These are phyloP conservation scores for Cucurbitaria berberidis DNA, from an alignment of 2,329 filamentous ascomycete genomes.

Conservation along the genomic window DNA sequence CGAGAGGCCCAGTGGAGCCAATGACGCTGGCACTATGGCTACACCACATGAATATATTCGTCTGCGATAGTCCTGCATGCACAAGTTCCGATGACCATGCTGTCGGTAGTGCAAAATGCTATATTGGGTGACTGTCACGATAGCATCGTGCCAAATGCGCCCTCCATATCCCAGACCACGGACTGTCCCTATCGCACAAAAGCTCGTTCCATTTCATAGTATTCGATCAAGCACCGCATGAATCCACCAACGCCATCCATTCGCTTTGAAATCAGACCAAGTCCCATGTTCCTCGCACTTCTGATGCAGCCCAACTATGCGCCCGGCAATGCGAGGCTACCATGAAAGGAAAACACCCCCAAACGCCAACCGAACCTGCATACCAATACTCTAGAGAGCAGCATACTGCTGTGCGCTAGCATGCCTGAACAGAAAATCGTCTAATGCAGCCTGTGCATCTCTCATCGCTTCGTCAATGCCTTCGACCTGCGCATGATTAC, in stretches of 20 bases:
- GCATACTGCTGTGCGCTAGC: constrained; percentile 40
- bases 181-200: not conserved
- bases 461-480: constrained; percentile 42
- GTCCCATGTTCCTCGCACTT: constrained; percentile 12
- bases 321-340: constrained; percentile 27
- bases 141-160: not conserved
- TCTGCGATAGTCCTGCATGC: constrained; percentile 34
- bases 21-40: constrained; percentile 25
- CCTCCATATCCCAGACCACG: not conserved
- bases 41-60: constrained; percentile 26
- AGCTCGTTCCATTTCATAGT: constrained; percentile 14
- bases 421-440: constrained; percentile 44
- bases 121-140: constrained; percentile 26
- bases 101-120: constrained; percentile 29
- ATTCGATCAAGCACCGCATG: constrained; percentile 32
- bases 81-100: constrained; percentile 38
- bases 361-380: constrained; percentile 31
- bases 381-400: constrained; percentile 38
- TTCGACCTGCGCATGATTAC: constrained; percentile 46
- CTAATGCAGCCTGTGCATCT: constrained; percentile 40
- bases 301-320: constrained; percentile 17
- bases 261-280: constrained; percentile 20
- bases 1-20: constrained; percentile 20
- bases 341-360: constrained; percentile 19
- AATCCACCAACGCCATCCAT: constrained; percentile 23